Evolutionary conservation across 345 rosid genomes (phyloP).

Genomic region (Moricandia arvensis): DNA sequence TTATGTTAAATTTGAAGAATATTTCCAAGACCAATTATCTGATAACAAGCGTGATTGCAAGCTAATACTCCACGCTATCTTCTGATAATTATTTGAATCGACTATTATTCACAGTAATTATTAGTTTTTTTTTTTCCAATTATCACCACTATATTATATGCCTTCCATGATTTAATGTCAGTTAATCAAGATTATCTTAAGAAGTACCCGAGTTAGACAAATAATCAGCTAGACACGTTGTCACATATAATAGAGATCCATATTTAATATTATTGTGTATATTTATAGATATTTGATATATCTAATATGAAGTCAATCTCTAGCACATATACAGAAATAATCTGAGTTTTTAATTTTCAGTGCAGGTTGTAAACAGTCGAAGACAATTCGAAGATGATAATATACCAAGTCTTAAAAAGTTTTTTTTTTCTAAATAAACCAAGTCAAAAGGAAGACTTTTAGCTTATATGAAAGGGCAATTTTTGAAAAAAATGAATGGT

Average conservation of each 20-base stretch:
- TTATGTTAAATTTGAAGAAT: neutral
- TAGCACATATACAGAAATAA: neutral
- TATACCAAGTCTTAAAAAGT: constrained; percentile 34
- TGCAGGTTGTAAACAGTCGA: constrained; percentile 19
- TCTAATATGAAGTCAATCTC: constrained; percentile 28
- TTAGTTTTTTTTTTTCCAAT: neutral
- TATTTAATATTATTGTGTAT: neutral
- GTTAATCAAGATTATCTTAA: constrained; percentile 20
- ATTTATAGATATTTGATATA: neutral
- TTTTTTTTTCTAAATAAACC: too few species aligned
- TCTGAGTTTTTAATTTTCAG: neutral
- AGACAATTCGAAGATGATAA: constrained; percentile 1
- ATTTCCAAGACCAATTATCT: constrained; percentile 3
- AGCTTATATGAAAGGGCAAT: constrained; percentile 24
- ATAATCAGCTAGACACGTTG: constrained; percentile 38
- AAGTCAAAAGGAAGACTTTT: constrained; percentile 33
- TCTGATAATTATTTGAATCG: constrained; percentile 7
- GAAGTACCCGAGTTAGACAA: constrained; percentile 24
- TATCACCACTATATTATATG: constrained; percentile 9
- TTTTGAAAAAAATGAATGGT: constrained; percentile 21
- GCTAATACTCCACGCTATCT: constrained; percentile 27
- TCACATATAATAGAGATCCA: constrained; percentile 33
- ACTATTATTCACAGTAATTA: constrained; percentile 14
- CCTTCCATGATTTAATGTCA: constrained; percentile 27
- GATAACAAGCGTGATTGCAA: constrained; percentile 31